Percentiles rank a stretch among this genome's conserved stretches.
phyloP scores from a whole-genome alignment of 2,329 filamentous ascomycete genomes.

The Elsinoe perseae region DNA sequence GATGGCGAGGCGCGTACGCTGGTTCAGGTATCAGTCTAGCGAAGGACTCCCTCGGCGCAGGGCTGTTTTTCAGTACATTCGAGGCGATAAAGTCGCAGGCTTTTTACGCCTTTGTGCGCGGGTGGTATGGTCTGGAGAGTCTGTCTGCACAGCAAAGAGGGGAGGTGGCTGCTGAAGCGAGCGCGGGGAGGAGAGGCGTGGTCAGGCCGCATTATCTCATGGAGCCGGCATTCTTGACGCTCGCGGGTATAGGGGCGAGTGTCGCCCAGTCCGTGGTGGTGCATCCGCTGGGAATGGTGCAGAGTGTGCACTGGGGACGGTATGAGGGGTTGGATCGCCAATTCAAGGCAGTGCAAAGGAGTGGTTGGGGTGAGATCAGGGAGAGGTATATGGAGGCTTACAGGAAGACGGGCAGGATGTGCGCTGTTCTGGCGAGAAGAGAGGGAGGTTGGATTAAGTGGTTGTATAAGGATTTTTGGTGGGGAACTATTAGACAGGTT shows the following conservation, averaged over 20 bases:
- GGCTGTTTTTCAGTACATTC: slow-evolving; percentile 66
- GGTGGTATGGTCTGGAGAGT: slow-evolving; percentile 52
- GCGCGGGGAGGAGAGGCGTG: slow-evolving; percentile 34
- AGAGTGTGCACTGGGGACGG: slow-evolving; percentile 64
- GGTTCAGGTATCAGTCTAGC: slow-evolving; percentile 62
- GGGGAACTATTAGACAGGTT: slow-evolving; percentile 63
- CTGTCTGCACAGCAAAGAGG: slow-evolving; percentile 29
- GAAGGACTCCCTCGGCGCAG: slow-evolving; percentile 63
- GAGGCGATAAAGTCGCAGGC: slow-evolving; percentile 68
- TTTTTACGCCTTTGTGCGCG: slow-evolving; percentile 63
- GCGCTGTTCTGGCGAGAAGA: slow-evolving; percentile 50
- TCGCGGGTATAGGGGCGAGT: slow-evolving; percentile 62
- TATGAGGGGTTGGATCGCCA: slow-evolving; percentile 63
- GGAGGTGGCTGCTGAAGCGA: slow-evolving; percentile 25
- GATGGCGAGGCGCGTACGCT: slow-evolving; percentile 63
- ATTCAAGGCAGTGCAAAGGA: slow-evolving; percentile 8
- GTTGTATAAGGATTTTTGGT: slow-evolving; percentile 65
- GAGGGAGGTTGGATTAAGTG: slow-evolving; percentile 53
- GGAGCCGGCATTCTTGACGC: slow-evolving; percentile 62
- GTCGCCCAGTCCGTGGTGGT: slow-evolving; percentile 60
- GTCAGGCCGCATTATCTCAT: slow-evolving; percentile 69
- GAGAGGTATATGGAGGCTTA: slow-evolving; percentile 64
- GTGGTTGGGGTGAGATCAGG: slow-evolving; percentile 41
- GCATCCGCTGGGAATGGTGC: slow-evolving; percentile 64
- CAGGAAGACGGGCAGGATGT: slow-evolving; percentile 57